These are phyloP conservation scores for Fraxinus platypoda DNA, from an alignment of 305 asterid genomes.

Conservation along the genomic window DNA sequence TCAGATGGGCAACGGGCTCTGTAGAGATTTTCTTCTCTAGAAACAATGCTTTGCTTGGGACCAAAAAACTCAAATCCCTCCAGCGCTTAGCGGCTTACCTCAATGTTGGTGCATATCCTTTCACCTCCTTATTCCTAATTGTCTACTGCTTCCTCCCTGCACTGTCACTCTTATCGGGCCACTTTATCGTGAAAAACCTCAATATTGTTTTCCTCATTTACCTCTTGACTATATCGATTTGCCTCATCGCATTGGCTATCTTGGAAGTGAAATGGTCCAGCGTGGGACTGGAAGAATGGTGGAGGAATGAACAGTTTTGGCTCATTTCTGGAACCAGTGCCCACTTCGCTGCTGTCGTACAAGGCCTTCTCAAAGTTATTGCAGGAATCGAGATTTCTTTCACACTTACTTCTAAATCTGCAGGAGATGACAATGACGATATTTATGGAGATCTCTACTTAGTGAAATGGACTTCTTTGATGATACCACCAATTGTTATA, in stretches of 20 bases:
- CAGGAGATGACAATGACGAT: conserved; percentile 37
- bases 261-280: conserved; percentile 55
- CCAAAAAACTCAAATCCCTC: conserved; percentile 34
- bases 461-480: conserved; percentile 48
- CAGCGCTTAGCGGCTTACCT: conserved; percentile 54
- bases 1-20: background rate
- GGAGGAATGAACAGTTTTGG: conserved; percentile 61
- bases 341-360: conserved; percentile 49
- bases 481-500: conserved; percentile 53
- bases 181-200: conserved; percentile 42
- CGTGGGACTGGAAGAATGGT: conserved; percentile 46
- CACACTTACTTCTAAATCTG: conserved; percentile 41
- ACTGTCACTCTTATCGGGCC: conserved; percentile 47
- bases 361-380: conserved; percentile 50
- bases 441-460: conserved; percentile 42
- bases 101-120: conserved; percentile 49
- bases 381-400: conserved; percentile 54
- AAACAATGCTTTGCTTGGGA: conserved; percentile 39
- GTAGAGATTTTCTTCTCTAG: conserved; percentile 48
- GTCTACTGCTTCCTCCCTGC: conserved; percentile 57
- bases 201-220: conserved; percentile 35
- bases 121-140: conserved; percentile 50
- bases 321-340: conserved; percentile 55
- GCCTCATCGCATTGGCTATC: conserved; percentile 40
- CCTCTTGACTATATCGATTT: conserved; percentile 34